Conservation (phyloP, 148 eudicot species). For the Rhododendron kiyosumense region DNA sequence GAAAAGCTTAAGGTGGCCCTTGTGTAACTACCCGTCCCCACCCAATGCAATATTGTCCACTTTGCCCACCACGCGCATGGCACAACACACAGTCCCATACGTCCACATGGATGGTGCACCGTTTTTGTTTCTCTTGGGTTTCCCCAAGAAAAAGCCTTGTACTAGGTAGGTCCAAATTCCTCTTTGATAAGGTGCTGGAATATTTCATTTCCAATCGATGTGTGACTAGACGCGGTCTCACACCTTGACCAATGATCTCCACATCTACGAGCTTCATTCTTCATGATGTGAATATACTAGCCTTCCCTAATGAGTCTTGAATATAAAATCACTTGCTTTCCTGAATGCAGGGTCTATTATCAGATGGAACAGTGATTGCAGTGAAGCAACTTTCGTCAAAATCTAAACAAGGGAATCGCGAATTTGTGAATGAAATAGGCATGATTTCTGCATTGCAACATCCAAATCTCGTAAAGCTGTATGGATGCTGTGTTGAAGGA, state of each 20-base stretch:
- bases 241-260: not conserved
- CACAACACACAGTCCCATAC: not conserved
- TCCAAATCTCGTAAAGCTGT: conserved; percentile 53
- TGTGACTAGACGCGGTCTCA: not conserved
- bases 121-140: not conserved
- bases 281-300: not conserved
- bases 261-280: not conserved
- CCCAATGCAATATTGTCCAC: not conserved
- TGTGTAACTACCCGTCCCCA: not conserved
- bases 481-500: conserved; percentile 61
- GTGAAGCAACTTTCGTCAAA: conserved; percentile 58
- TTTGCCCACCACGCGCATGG: not conserved
- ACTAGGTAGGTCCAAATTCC: not conserved
- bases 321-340: not conserved
- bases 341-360: conserved; percentile 37
- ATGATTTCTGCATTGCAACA: conserved; percentile 55
- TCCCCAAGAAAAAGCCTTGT: not conserved
- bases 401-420: conserved; percentile 55
- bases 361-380: conserved; percentile 51
- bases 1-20: not conserved
- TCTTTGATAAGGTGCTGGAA: not conserved
- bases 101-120: not conserved
- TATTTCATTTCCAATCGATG: not conserved
- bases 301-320: not conserved
- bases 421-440: conserved; percentile 57